phyloP scores from a whole-genome alignment of 495 filamentous ascomycete species.

The Apiosordaria backusii region DNA sequence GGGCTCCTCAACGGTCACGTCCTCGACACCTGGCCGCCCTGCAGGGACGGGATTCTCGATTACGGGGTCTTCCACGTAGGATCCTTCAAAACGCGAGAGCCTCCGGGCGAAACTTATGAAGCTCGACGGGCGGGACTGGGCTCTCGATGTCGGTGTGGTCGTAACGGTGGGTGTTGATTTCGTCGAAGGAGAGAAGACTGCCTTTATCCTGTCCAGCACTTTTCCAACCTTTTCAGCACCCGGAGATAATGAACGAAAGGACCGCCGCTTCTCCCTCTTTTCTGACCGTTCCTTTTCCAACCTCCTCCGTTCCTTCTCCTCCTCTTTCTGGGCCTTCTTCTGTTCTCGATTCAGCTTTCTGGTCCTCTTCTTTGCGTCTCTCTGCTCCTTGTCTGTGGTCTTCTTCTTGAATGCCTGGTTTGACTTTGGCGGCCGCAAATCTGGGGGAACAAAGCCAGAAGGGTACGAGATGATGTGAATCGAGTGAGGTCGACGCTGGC shows the following conservation, averaged over 20 bases:
- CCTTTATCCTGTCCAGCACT: conserved; percentile 41
- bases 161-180: conserved; percentile 22
- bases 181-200: conserved; percentile 32
- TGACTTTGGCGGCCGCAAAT: conserved; percentile 38
- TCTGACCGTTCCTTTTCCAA: conserved; percentile 30
- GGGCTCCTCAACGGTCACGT: conserved; percentile 19
- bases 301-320: conserved; percentile 27
- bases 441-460: conserved; percentile 46
- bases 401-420: conserved; percentile 12
- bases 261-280: conserved; percentile 37
- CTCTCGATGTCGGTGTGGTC: conserved; percentile 9
- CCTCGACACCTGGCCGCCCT: conserved; percentile 11
- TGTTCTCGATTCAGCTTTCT: conserved; percentile 23
- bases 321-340: conserved; percentile 18
- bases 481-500: conserved; percentile 50
- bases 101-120: conserved; percentile 32
- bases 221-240: conserved; percentile 28
- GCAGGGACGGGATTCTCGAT: conserved; percentile 17
- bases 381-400: conserved; percentile 19
- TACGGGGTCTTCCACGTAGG: conserved; percentile 13
- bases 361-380: conserved; percentile 28
- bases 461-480: conserved; percentile 56
- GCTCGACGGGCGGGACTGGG: conserved; percentile 26
- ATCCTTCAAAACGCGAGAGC: conserved; percentile 19
- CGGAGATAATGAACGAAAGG: conserved; percentile 31